Evolutionary conservation across 1,284 basidiomycete species (phyloP), one percentile per base, ranked within the genome.

Genomic region (Pisolithus thermaeus): DNA sequence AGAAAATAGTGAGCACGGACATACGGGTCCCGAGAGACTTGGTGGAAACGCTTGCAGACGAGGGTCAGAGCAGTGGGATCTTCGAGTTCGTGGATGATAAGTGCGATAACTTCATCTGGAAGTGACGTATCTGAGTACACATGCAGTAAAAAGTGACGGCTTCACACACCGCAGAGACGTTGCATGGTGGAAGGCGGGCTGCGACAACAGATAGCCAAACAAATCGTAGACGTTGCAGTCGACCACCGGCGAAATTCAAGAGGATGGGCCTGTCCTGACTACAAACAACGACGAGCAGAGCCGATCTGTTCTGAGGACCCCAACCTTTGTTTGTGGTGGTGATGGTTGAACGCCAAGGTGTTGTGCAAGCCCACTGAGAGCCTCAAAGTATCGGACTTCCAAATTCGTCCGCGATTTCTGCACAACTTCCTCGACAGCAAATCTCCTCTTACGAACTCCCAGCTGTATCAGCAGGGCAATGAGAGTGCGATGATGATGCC

Each of bases 1-100:
- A 89, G 75, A 66, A 89, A 89, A 66, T 88, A 89, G 59, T 78
- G 78, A 11, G 86, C 83, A 56, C 85, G 77, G 58, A 86, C 79
- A 62, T 87, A 88, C 47, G 84, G 78, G 66, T 86, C 84, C 66
- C 76, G 76, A 11, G 83, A 81, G 66, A 88, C 80, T n/a, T 70
- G 60, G 59, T 80, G 65, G 61, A 81, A 77, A 53, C 81, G 81
- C 61, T 74, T 80, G 28, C 77, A 83, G 50, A 76, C 66, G 52
- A 76, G 73, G 7, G 76, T 77, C 61, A 88, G 73, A 35, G 77
- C 62, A 45, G 73, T 74, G 38, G 86, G 87, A 65, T 84, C 78
- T 58, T 74, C 70, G 52, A 87, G 76, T 61, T 85, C 81, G 68
- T 80, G 84, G 64, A 89, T 77, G 63, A 89, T 77, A 58, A 86